Conservation (phyloP, 1,284 basidiomycete species). For the Trametes sp. region DNA sequence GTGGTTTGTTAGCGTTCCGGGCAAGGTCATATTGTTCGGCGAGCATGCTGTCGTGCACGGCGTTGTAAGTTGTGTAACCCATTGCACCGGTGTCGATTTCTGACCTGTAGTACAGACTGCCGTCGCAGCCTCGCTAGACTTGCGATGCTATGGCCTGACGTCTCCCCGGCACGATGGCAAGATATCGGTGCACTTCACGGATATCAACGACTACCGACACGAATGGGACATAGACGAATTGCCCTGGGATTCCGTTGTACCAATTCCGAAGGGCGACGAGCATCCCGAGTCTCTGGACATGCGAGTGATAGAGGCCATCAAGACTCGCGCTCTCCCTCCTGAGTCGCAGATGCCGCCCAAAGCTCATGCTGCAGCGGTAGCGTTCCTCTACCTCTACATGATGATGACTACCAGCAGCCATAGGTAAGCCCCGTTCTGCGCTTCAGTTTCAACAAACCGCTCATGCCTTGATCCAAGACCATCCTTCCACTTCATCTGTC, state of each 20-base stretch:
- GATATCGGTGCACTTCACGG: slow-evolving; percentile 81
- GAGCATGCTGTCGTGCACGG: slow-evolving; percentile 99
- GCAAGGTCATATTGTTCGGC: slow-evolving; percentile 98
- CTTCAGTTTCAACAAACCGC: neutral
- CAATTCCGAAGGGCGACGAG: slow-evolving; percentile 57
- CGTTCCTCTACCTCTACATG: slow-evolving; percentile 97
- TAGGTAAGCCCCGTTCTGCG: slow-evolving; percentile 52
- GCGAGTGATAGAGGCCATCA: slow-evolving; percentile 74
- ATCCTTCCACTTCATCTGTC: slow-evolving; percentile 82
- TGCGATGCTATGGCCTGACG: slow-evolving; percentile 92
- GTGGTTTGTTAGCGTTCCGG: slow-evolving; percentile 94
- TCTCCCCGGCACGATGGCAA: slow-evolving; percentile 79
- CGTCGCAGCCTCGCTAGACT: slow-evolving; percentile 92
- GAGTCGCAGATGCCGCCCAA: slow-evolving; percentile 53
- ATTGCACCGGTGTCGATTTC: neutral
- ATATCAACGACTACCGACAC: slow-evolving; percentile 79
- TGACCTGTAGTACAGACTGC: slow-evolving; percentile 71
- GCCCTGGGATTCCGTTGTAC: slow-evolving; percentile 83
- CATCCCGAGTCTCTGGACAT: slow-evolving; percentile 77
- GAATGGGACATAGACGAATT: slow-evolving; percentile 87
- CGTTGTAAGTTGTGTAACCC: slow-evolving; percentile 66
- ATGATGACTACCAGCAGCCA: slow-evolving; percentile 63
- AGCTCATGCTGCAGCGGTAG: slow-evolving; percentile 75
- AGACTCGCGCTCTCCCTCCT: slow-evolving; percentile 56
- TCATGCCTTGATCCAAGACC: slow-evolving; percentile 51